Evolutionary conservation across 768 basidiomycete genomes (phyloP).

Genomic region (Floccularia luteovirens): DNA sequence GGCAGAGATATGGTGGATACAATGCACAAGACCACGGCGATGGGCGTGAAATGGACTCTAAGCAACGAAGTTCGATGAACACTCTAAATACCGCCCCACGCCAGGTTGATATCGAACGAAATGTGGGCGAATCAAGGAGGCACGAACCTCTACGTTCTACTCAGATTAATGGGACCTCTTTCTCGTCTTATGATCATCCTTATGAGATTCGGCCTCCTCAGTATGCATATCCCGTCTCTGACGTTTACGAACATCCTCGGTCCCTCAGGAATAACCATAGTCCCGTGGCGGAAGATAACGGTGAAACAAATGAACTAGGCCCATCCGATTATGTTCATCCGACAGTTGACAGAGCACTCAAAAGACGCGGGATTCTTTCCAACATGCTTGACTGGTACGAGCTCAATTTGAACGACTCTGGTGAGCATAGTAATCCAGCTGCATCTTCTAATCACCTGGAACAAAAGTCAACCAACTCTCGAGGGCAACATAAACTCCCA

Average conservation of each 20-base stretch:
- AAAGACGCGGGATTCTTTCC: constrained; percentile 38
- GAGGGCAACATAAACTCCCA: constrained; percentile 4
- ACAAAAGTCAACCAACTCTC: constrained; percentile 1
- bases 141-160: no score
- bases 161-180: constrained; percentile 36
- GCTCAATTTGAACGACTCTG: constrained; percentile 20
- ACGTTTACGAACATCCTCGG: constrained; percentile 5
- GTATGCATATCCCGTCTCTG: constrained; percentile 22
- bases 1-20: no score
- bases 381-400: constrained; percentile 48
- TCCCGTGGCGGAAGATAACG: no score
- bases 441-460: constrained; percentile 2
- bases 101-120: no score
- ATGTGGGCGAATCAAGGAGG: no score
- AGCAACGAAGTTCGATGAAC: no score
- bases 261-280: neutral
- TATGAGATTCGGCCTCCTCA: constrained; percentile 52
- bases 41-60: no score
- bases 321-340: constrained; percentile 8
- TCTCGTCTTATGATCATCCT: constrained; percentile 54
- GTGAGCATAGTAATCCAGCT: constrained; percentile 10
- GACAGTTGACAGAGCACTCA: constrained; percentile 13
- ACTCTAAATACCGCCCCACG: no score
- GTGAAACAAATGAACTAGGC: no score
- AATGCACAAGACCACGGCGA: no score